phyloP scores from a whole-genome alignment of 148 eudicot genomes.

The Chenopodium formosanum region DNA sequence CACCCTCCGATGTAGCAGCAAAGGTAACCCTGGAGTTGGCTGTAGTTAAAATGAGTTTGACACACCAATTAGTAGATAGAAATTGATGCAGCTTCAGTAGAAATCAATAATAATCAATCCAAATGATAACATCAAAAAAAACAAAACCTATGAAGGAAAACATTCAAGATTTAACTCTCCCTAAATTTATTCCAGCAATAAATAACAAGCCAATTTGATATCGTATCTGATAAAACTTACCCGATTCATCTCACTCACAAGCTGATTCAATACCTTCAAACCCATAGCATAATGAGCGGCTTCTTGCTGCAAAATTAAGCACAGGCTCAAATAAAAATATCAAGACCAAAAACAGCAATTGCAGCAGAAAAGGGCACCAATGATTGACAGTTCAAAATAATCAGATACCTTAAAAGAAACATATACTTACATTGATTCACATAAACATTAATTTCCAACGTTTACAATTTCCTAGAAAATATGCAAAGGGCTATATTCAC shows the following conservation, averaged over 20 bases:
- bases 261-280: slow-evolving; percentile 72
- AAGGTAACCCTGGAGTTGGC: slow-evolving; percentile 68
- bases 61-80: not conserved
- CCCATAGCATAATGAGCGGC: slow-evolving; percentile 67
- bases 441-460: not conserved
- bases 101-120: not conserved
- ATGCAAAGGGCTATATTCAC: not conserved
- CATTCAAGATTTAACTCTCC: not conserved
- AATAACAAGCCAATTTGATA: not conserved
- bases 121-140: not conserved
- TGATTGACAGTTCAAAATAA: not conserved
- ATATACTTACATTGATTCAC: no score
- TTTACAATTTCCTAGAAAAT: not conserved
- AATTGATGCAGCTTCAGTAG: not conserved
- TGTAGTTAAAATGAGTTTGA: slow-evolving; percentile 29
- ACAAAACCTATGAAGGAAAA: not conserved
- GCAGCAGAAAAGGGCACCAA: not conserved
- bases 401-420: no score
- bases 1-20: slow-evolving; percentile 72
- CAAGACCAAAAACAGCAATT: not conserved
- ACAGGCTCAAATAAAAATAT: slow-evolving; percentile 7
- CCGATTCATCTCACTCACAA: slow-evolving; percentile 77
- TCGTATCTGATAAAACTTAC: slow-evolving; percentile 27
- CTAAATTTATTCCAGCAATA: not conserved
- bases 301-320: slow-evolving; percentile 37